These are phyloP conservation scores for Candida quercuum DNA, from an alignment of 805 yeast genomes.

Conservation along the genomic window DNA sequence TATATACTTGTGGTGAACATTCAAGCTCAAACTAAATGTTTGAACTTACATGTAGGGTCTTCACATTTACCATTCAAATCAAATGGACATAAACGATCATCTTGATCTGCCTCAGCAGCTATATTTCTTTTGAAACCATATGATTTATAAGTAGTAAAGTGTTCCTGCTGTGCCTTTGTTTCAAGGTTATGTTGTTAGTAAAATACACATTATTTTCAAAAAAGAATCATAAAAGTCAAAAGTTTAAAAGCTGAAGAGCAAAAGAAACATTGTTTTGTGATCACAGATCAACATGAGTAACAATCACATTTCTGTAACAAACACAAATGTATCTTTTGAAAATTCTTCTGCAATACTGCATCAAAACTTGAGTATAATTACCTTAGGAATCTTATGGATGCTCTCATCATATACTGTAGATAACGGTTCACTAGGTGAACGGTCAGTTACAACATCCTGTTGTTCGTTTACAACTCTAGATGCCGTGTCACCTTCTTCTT, in stretches of 20 bases:
- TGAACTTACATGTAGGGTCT: constrained; percentile 18
- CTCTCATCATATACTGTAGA: constrained; percentile 13
- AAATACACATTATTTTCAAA: background rate
- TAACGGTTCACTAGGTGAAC: background rate
- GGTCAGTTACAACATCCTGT: too few species aligned
- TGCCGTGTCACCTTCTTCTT: constrained; percentile 5
- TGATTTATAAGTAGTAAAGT: constrained; percentile 21
- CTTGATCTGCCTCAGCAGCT: background rate
- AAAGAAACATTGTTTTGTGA: background rate
- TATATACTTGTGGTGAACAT: background rate
- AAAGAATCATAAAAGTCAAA: background rate
- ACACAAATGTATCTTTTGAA: too few species aligned
- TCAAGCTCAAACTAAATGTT: constrained; percentile 14
- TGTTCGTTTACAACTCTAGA: too few species aligned
- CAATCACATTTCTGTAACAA: too few species aligned
- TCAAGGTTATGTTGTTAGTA: constrained; percentile 21
- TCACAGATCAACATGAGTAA: background rate
- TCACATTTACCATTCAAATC: constrained; percentile 18
- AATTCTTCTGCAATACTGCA: too few species aligned
- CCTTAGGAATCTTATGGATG: constrained; percentile 22
- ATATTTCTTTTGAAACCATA: constrained; percentile 6
- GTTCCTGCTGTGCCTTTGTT: constrained; percentile 12
- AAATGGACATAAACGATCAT: constrained; percentile 18
- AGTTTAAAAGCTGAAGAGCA: background rate
- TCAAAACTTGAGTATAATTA: constrained; percentile 12